These are phyloP conservation scores for Micractinium conductrix DNA, from an alignment of 139 green algal species.

Conservation along the genomic window DNA sequence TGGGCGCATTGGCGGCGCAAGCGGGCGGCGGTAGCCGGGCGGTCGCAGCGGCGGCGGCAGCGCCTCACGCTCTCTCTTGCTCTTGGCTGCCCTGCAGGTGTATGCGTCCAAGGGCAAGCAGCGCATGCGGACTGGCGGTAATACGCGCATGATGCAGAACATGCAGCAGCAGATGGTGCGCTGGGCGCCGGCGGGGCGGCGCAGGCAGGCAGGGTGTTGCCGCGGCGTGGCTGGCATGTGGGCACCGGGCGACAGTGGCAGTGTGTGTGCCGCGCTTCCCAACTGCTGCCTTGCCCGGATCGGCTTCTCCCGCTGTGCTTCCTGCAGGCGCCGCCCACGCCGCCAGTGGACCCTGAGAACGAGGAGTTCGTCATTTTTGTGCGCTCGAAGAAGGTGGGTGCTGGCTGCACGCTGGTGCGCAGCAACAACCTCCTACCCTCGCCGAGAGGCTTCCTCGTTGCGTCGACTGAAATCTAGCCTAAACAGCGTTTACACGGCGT, in stretches of 20 bases:
- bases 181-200: too few species aligned
- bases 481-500: too few species aligned
- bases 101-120: constrained; percentile 50
- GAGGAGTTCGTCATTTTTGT: constrained; percentile 83
- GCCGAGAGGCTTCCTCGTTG: too few species aligned
- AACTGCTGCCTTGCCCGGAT: too few species aligned
- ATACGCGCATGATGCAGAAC: constrained; percentile 1
- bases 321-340: constrained; percentile 45
- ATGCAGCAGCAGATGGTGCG: constrained; percentile 28
- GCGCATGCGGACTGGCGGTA: constrained; percentile 40
- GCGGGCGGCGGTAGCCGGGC: neutral
- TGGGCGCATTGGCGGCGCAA: constrained; percentile 3
- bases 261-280: neutral
- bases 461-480: too few species aligned
- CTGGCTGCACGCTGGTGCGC: too few species aligned
- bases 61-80: neutral
- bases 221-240: too few species aligned
- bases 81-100: constrained; percentile 4
- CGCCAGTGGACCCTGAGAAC: constrained; percentile 79
- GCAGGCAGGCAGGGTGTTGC: neutral
- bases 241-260: neutral
- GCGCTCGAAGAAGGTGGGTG: constrained; percentile 61
- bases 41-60: neutral
- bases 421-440: too few species aligned
- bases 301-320: neutral